These are phyloP conservation scores for Amoebophrya sp. DNA, from an alignment of 169 alveolate species.

Conservation along the genomic window DNA sequence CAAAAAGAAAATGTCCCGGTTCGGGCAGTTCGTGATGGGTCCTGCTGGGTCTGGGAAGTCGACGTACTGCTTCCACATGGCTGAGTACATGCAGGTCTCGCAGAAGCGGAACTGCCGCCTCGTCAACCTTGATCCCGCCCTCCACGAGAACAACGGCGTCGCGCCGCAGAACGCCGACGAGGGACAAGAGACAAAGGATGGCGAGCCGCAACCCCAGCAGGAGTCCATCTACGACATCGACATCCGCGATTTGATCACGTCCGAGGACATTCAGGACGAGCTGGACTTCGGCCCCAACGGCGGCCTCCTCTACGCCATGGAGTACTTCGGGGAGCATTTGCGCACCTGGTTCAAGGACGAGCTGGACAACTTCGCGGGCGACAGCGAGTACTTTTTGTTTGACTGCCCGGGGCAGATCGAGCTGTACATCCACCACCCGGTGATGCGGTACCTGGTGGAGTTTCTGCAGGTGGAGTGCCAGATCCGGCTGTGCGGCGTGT, in stretches of 20 bases:
- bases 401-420: conserved; percentile 88
- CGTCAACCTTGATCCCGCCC: conserved; percentile 94
- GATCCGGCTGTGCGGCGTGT: conserved; percentile 60
- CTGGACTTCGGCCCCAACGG: conserved; percentile 79
- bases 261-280: conserved; percentile 74
- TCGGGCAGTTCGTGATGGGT: conserved; percentile 90
- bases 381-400: conserved; percentile 63
- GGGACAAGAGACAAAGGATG: not conserved
- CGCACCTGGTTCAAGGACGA: conserved; percentile 68
- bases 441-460: conserved; percentile 48
- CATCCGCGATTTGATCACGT: conserved; percentile 69
- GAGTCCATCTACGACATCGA: conserved; percentile 42
- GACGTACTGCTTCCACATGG: conserved; percentile 81
- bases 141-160: conserved; percentile 50
- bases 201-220: no score
- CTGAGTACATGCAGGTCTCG: conserved; percentile 72
- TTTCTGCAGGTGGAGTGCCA: conserved; percentile 53
- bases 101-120: conserved; percentile 70
- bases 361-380: conserved; percentile 37
- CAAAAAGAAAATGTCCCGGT: conserved; percentile 35
- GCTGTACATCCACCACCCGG: conserved; percentile 71
- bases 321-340: conserved; percentile 58
- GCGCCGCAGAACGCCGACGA: not conserved
- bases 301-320: conserved; percentile 79
- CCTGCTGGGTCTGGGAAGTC: conserved; percentile 98